Conservation (phyloP, 2,329 filamentous ascomycete species). For the Teratosphaeria viscida region DNA sequence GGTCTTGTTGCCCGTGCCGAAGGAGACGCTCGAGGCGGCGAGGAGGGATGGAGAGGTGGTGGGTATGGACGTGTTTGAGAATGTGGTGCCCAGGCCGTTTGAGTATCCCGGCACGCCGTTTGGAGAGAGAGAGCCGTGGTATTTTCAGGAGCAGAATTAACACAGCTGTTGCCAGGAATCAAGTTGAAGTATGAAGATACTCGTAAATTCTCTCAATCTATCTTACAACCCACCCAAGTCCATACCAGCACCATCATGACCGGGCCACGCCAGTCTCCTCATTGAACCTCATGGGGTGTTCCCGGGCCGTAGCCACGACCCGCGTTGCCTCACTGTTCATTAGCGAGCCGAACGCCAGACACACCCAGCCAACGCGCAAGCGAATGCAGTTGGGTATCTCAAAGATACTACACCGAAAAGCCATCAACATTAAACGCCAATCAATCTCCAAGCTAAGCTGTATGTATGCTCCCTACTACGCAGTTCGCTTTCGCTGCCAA, state of each 20-base stretch:
- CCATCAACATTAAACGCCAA: not conserved
- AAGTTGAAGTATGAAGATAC: not conserved
- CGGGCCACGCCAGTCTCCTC: not conserved
- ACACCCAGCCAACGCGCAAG: not conserved
- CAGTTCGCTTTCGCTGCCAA: not conserved
- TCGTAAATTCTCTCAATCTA: not conserved
- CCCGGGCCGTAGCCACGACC: not conserved
- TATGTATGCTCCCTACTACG: not conserved
- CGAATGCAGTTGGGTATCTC: not conserved
- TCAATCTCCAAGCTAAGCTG: not conserved
- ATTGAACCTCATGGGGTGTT: not conserved
- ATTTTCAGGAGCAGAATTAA: constrained; percentile 22
- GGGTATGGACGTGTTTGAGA: constrained; percentile 42
- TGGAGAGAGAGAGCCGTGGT: constrained; percentile 36
- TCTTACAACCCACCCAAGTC: not conserved
- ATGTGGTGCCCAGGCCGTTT: constrained; percentile 54
- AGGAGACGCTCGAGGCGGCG: constrained; percentile 8
- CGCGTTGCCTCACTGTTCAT: not conserved
- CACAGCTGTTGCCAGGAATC: not conserved
- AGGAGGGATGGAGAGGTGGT: constrained; percentile 11
- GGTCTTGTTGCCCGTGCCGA: constrained; percentile 56
- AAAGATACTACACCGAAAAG: not conserved
- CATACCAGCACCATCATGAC: not conserved
- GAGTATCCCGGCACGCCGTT: constrained; percentile 46
- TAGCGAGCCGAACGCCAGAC: not conserved